Percentiles rank a stretch among this genome's conserved stretches.
Evolutionary conservation across 2,329 filamentous ascomycete genomes (phyloP).

Genomic region (Xylariaceae sp.): DNA sequence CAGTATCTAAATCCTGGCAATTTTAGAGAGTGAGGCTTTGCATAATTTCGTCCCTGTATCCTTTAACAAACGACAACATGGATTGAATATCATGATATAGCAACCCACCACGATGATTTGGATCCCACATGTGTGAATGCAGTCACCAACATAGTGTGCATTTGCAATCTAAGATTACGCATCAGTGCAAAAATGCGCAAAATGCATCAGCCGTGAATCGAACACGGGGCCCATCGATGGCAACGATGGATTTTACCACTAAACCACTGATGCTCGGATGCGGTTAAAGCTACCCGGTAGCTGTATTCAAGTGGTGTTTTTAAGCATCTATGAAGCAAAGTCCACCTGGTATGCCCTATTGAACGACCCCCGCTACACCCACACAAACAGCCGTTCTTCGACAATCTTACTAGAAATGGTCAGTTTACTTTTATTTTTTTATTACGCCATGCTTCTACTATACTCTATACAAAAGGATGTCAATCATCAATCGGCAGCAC

Average conservation of each 20-base stretch:
- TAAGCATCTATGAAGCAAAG: not conserved
- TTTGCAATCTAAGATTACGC: no score
- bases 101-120: no score
- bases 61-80: no score
- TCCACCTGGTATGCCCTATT: not conserved
- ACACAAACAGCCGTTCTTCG: not conserved
- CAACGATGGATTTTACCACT: conserved; percentile 51
- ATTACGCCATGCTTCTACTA: not conserved
- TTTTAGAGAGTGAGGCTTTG: no score
- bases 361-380: not conserved
- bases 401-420: no score
- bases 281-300: not conserved
- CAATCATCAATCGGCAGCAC: conserved; percentile 19
- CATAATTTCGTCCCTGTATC: no score
- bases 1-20: no score
- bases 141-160: no score
- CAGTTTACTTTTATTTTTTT: not conserved
- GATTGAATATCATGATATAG: no score
- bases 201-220: conserved; percentile 39
- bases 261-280: conserved; percentile 40
- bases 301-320: not conserved
- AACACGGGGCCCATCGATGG: conserved; percentile 47
- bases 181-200: not conserved
- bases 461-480: not conserved
- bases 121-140: no score